Conservation (phyloP, 768 basidiomycete genomes). For the Cyclocybe cylindracea region DNA sequence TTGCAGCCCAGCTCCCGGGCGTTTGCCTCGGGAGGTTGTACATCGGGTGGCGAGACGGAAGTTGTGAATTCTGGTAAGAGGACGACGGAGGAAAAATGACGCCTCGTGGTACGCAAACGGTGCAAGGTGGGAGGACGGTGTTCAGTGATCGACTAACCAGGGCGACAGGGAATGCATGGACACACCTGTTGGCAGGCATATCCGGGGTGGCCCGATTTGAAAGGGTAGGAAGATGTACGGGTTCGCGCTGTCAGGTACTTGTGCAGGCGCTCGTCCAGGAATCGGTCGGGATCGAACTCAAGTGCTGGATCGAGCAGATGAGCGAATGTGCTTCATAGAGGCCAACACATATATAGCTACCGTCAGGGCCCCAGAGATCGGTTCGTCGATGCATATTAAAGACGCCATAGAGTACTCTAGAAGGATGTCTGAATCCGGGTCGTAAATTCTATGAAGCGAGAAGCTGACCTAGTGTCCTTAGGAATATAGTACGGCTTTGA, state of each 20-base stretch:
- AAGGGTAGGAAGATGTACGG: slow-evolving; percentile 39
- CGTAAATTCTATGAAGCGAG: not conserved
- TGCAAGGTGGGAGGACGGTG: slow-evolving; percentile 44
- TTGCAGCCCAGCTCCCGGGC: slow-evolving; percentile 38
- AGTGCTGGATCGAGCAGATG: slow-evolving; percentile 25
- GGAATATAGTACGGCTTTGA: slow-evolving; percentile 24
- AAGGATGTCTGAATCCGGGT: too few relatives aligned
- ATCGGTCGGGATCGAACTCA: slow-evolving; percentile 54
- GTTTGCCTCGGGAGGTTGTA: slow-evolving; percentile 31
- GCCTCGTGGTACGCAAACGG: slow-evolving; percentile 57
- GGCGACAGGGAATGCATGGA: too few relatives aligned
- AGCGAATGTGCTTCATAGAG: too few relatives aligned
- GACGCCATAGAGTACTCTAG: too few relatives aligned
- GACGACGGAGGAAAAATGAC: slow-evolving; percentile 53
- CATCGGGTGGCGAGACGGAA: slow-evolving; percentile 34
- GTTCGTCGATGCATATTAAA: slow-evolving; percentile 51
- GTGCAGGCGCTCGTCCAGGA: slow-evolving; percentile 48
- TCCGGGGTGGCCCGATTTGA: slow-evolving; percentile 35
- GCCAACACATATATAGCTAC: slow-evolving; percentile 23
- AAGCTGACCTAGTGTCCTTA: slow-evolving; percentile 19
- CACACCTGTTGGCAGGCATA: slow-evolving; percentile 45
- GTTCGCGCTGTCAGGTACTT: slow-evolving; percentile 47
- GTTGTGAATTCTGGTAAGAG: slow-evolving; percentile 49
- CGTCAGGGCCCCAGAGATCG: slow-evolving; percentile 70
- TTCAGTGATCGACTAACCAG: too few relatives aligned